Base-by-base conservation (phyloP, 371 early-diverging fungal species). In the Rhizomucor pusillus region DNA sequence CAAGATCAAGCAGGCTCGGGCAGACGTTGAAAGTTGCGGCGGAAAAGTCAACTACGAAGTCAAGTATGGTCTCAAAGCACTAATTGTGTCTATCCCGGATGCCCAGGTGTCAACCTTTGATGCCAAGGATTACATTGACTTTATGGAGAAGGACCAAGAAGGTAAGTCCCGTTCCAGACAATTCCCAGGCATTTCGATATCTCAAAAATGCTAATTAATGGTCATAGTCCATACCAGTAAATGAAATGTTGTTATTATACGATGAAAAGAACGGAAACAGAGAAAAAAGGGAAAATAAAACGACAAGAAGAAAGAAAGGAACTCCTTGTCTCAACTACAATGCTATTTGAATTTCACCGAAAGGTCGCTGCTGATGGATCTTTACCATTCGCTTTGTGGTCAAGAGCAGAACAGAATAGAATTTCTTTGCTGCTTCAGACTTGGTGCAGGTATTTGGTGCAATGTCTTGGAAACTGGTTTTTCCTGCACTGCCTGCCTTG, bases 331-430 rank as follows among this genome's bases (percentile, higher is more conserved):
- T 37, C 12, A 33, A 11, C 24, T 54, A 16, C 37, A 45, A 23
- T 19, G 48, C 22, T 33, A 48, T 82, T 50, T 69, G 43, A 54
- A 98, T 92, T 35, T 92, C 93, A 16, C 90, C 94, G 77, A 80
- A 97, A 23, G 96, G 67, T 51, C 79, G 73, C 6, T 74, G 60
- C 71, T 98, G 98, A 54, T 89, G 65, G 10, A 95, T 90, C 47
- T 88, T 79, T 47, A 98, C 67, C 71, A 91, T 79, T 60, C 92
- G 85, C 62, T 88, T 90, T 2, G 97, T 90, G 52, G 90, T 87
- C 47, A 98, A 77, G 9, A 95, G 90, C 45, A 98, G 73, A 18
- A 95, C 65, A 65, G 96, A 96, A 67, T 93, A 96, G 67, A 98
- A 98, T 47, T 91, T 66, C 56, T 86, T 80, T 36, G 90, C 96